Conservation (phyloP, 371 early-diverging fungal genomes). For the Mucor lusitanicus region DNA sequence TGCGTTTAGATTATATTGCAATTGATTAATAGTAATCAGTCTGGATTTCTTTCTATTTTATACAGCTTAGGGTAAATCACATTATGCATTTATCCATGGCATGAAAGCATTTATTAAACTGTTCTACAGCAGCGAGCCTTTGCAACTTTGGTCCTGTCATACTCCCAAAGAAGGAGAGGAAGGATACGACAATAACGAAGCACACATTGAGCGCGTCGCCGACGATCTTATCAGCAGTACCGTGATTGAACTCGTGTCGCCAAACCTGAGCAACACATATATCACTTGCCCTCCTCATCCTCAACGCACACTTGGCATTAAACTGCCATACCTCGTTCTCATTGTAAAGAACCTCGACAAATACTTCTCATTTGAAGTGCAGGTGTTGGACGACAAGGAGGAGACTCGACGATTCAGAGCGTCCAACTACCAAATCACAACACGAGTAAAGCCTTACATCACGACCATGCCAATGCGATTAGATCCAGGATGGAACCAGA, state of each 20-base stretch:
- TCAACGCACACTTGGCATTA: slow-evolving; percentile 87
- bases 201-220: slow-evolving; percentile 76
- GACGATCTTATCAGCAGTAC: slow-evolving; percentile 85
- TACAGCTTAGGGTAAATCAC: slow-evolving; percentile 80
- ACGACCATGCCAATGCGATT: slow-evolving; percentile 94
- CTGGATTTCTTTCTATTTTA: slow-evolving; percentile 87
- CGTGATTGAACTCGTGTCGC: slow-evolving; percentile 79
- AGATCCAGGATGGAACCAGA: slow-evolving; percentile 96
- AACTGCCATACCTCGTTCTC: slow-evolving; percentile 86
- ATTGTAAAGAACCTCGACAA: slow-evolving; percentile 85
- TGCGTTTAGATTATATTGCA: not conserved
- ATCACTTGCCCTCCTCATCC: slow-evolving; percentile 83
- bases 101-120: too few relatives aligned
- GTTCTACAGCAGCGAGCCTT: slow-evolving; percentile 71
- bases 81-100: not conserved
- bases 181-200: slow-evolving; percentile 5
- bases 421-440: slow-evolving; percentile 89
- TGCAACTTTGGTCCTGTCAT: slow-evolving; percentile 83
- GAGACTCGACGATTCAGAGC: slow-evolving; percentile 81
- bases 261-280: slow-evolving; percentile 82
- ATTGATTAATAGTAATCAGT: slow-evolving; percentile 45
- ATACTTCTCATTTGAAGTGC: slow-evolving; percentile 92
- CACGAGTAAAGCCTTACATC: slow-evolving; percentile 86
- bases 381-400: slow-evolving; percentile 82
- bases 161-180: slow-evolving; percentile 36